Conservation (phyloP, 495 filamentous ascomycete genomes). For the Haplographium delicatum region DNA sequence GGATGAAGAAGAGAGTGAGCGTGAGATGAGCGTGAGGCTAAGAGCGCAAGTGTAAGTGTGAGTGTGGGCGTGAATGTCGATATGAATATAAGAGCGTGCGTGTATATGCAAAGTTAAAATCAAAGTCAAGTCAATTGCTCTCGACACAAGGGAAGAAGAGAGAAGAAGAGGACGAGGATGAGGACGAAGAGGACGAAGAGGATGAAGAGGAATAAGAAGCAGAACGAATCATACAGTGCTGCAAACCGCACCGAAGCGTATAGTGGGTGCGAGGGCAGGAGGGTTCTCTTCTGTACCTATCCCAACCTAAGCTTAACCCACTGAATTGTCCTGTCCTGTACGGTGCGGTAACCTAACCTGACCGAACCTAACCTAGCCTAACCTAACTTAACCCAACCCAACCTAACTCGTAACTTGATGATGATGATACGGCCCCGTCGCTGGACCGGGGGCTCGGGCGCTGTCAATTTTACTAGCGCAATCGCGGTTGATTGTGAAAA, state of each 20-base stretch:
- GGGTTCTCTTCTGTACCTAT: too few relatives aligned
- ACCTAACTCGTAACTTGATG: not conserved
- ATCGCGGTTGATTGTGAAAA: conserved; percentile 7
- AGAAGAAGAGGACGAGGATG: too few relatives aligned
- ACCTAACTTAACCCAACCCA: not conserved
- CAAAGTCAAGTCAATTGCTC: too few relatives aligned
- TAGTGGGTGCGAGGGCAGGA: not conserved
- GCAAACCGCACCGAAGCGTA: too few relatives aligned
- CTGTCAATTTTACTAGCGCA: conserved; percentile 11
- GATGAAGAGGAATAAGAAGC: too few relatives aligned
- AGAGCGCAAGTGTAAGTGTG: not conserved
- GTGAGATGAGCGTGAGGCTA: not conserved
- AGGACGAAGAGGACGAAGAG: too few relatives aligned
- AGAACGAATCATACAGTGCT: too few relatives aligned
- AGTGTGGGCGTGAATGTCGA: not conserved
- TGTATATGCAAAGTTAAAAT: too few relatives aligned
- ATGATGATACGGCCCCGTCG: too few relatives aligned
- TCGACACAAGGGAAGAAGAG: too few relatives aligned
- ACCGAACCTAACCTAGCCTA: not conserved
- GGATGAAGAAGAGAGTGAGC: not conserved
- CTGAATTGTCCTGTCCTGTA: too few relatives aligned
- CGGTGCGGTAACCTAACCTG: not conserved
- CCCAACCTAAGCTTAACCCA: too few relatives aligned
- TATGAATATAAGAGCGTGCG: not conserved
- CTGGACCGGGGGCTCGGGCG: conserved; percentile 5